Evolutionary conservation across 2,329 filamentous ascomycete genomes (phyloP).

Genomic region (Colletotrichum higginsianum): DNA sequence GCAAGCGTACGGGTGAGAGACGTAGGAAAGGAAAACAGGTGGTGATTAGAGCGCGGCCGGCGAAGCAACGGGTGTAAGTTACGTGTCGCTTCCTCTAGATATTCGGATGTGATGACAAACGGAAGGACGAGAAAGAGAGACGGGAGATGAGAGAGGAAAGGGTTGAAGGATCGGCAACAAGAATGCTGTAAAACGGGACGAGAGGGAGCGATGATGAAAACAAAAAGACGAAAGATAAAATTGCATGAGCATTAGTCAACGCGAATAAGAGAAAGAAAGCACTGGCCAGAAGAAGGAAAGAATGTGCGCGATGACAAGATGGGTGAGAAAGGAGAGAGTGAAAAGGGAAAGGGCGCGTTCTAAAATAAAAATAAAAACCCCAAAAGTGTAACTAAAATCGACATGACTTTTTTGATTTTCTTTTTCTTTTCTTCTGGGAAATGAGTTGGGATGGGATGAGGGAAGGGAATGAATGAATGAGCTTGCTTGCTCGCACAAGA

Average conservation of each 20-base stretch:
- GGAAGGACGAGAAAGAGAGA: constrained; percentile 11
- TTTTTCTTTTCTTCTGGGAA: background rate
- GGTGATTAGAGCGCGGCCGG: constrained; percentile 22
- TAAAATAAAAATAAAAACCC: constrained; percentile 1
- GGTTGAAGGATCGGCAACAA: background rate
- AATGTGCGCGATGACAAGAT: background rate
- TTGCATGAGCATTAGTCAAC: constrained; percentile 4
- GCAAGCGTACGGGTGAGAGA: constrained; percentile 15
- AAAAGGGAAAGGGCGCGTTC: constrained; percentile 19
- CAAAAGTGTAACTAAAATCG: background rate
- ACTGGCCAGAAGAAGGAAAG: constrained; percentile 26
- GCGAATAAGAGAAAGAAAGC: constrained; percentile 28
- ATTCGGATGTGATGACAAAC: background rate
- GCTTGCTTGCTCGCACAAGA: constrained; percentile 28
- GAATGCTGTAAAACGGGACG: constrained; percentile 22
- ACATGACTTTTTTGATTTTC: background rate
- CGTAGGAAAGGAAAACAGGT: constrained; percentile 16
- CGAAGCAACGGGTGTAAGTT: background rate
- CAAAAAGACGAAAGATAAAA: constrained; percentile 25
- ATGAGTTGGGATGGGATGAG: constrained; percentile 11
- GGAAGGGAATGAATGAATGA: constrained; percentile 8
- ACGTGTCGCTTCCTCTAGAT: background rate
- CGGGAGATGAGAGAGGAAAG: constrained; percentile 1
- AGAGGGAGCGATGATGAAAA: constrained; percentile 35
- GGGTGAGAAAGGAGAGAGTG: background rate